Conservation (phyloP, 2,329 filamentous ascomycete species). For the Ilyonectria mors-panacis region DNA sequence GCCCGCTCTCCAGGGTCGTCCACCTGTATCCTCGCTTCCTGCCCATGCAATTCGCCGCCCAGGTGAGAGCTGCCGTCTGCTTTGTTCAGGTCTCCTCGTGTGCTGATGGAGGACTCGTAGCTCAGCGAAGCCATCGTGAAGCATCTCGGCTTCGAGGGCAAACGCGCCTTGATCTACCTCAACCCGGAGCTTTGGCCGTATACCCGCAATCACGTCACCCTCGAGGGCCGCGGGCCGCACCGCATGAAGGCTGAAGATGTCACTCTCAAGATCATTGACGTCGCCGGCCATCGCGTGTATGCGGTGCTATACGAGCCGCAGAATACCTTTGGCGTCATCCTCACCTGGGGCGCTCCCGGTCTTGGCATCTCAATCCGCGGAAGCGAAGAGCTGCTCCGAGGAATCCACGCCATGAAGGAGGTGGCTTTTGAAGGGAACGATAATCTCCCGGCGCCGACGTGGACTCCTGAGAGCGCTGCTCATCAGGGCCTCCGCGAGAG, state of each 20-base stretch:
- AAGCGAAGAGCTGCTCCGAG: slow-evolving; percentile 59
- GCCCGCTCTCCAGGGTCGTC: slow-evolving; percentile 53
- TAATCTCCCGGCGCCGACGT: slow-evolving; percentile 53
- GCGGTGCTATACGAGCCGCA: slow-evolving; percentile 57
- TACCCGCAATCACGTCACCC: slow-evolving; percentile 51
- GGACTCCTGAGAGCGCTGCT: slow-evolving; percentile 55
- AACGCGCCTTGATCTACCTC: slow-evolving; percentile 50
- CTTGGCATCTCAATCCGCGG: slow-evolving; percentile 62
- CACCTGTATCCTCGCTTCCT: slow-evolving; percentile 64
- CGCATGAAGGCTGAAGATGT: slow-evolving; percentile 54
- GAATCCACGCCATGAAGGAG: slow-evolving; percentile 54
- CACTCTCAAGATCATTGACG: slow-evolving; percentile 57
- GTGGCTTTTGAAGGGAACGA: slow-evolving; percentile 47
- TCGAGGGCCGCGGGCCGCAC: slow-evolving; percentile 53
- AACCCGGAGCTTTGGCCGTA: slow-evolving; percentile 52
- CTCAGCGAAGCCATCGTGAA: slow-evolving; percentile 56
- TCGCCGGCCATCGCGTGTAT: slow-evolving; percentile 60
- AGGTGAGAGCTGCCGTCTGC: slow-evolving; percentile 46
- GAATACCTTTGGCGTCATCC: slow-evolving; percentile 55
- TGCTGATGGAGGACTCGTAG: slow-evolving; percentile 40
- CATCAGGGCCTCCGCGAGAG: slow-evolving; percentile 58
- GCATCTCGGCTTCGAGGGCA: slow-evolving; percentile 47
- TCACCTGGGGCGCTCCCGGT: slow-evolving; percentile 63
- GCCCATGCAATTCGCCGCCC: slow-evolving; percentile 55
- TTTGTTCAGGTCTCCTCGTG: neutral